Evolutionary conservation across 2,329 filamentous ascomycete genomes (phyloP), one percentile per base, ranked within the genome.

Genomic region (Fusarium pseudoanthophilum): DNA sequence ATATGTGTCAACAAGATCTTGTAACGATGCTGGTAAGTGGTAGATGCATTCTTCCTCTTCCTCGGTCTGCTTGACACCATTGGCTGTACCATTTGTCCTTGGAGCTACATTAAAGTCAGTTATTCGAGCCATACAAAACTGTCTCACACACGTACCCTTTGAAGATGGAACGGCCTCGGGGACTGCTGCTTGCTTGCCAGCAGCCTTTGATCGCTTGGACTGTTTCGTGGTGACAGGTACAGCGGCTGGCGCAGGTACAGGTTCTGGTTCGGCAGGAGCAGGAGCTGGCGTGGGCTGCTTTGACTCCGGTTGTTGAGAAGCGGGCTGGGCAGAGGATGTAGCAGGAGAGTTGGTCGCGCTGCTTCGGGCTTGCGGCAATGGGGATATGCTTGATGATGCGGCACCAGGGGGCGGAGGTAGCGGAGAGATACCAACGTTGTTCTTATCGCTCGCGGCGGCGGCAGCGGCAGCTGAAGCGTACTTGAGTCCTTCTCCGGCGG

Each of bases 381-480:
- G 82, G 51, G 85, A 83, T 64, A 86, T 83, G 67, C 83, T 82
- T 16, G 85, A 79, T 21, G 78, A 72, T 64, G 83, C 80, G 48
- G 86, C 82, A 42, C 93, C 92, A 34, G 95, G 95, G 78, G 96
- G 96, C 71, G 96, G 95, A 62, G 96, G 96, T 79, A 98, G 87
- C 45, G 96, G 96, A 66, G 95, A 92, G 79, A 99, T 98, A 32
- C 96, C 96, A 36, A 98, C 92, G 80, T 92, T 95, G 85, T 94
- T 95, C 83, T 86, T 89, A 76, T 97, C 95, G 81, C 91, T 95
- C 51, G 95, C 94, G 2, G 96, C 95, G 0, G 95, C 96, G 0
- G 96, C 96, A 0, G 96, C 96, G 0, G 96, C 96, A 0, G 96
- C 96, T 42, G 96, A 98, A 49, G 96, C 96, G 81, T 99, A 99